These are phyloP conservation scores for Phytopythium sindhum DNA, from an alignment of 352 stramenopile genomes.

Conservation along the genomic window DNA sequence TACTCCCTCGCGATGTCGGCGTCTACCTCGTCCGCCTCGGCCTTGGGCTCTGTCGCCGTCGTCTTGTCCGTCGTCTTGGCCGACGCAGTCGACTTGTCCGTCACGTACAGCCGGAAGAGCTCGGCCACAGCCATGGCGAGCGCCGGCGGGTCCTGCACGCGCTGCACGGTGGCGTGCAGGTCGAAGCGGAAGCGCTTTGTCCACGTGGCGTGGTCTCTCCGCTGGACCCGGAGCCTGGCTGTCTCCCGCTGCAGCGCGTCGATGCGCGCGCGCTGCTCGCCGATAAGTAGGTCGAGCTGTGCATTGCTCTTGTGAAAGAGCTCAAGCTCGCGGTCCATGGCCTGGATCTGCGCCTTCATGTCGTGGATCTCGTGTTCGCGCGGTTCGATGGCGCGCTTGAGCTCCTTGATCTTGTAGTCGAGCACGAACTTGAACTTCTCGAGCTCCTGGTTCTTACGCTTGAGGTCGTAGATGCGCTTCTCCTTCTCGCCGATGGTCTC, in stretches of 20 bases:
- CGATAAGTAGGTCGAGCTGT: constrained; percentile 92
- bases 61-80: neutral
- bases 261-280: constrained; percentile 84
- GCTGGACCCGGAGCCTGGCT: constrained; percentile 43
- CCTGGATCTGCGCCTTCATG: constrained; percentile 94
- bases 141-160: constrained; percentile 69
- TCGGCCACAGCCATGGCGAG: constrained; percentile 76
- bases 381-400: constrained; percentile 93
- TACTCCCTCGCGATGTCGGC: constrained; percentile 85
- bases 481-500: constrained; percentile 95
- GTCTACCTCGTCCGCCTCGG: constrained; percentile 34
- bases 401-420: constrained; percentile 97
- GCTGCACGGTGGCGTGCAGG: constrained; percentile 75
- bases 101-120: constrained; percentile 76
- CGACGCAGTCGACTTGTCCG: neutral
- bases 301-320: constrained; percentile 95
- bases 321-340: constrained; percentile 94
- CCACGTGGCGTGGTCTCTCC: constrained; percentile 62
- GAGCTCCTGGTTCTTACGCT: constrained; percentile 96
- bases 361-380: constrained; percentile 93
- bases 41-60: constrained; percentile 5
- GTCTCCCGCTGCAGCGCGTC: constrained; percentile 87
- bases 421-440: constrained; percentile 97
- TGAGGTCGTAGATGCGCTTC: constrained; percentile 93
- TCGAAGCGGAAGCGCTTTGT: constrained; percentile 82